These are phyloP conservation scores for Metschnikowia cubensis DNA, from an alignment of 805 yeast genomes.

Conservation along the genomic window DNA sequence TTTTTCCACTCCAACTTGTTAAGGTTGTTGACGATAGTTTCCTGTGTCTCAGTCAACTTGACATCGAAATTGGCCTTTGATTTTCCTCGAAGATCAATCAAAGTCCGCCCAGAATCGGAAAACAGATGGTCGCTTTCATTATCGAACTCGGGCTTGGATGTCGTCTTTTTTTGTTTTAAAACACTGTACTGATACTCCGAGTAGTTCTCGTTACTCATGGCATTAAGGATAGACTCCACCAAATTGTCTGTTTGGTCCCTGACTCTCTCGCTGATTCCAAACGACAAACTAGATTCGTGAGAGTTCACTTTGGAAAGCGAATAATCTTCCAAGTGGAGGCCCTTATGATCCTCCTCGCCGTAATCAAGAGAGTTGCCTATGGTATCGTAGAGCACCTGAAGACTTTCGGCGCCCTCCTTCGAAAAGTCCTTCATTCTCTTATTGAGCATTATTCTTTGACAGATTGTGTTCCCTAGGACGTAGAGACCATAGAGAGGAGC, in stretches of 20 bases:
- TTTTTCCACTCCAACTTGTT: constrained; percentile 14
- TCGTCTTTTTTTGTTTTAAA: constrained; percentile 3
- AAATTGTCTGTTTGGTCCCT: constrained; percentile 61
- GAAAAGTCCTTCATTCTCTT: constrained; percentile 27
- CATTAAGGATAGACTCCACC: constrained; percentile 60
- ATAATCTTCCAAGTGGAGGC: background rate
- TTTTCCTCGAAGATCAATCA: constrained; percentile 13
- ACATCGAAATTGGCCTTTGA: constrained; percentile 9
- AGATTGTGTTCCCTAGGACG: constrained; percentile 41
- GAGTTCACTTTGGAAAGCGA: background rate
- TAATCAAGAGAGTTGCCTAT: constrained; percentile 3
- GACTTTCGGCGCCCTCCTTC: constrained; percentile 24
- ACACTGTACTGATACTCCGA: constrained; percentile 16
- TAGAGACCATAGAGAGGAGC: constrained; percentile 65
- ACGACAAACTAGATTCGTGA: background rate
- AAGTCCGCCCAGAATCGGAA: background rate
- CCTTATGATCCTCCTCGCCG: background rate
- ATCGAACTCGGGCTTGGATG: background rate
- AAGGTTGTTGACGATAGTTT: constrained; percentile 6
- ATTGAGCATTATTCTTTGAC: constrained; percentile 33
- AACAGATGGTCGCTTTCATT: background rate
- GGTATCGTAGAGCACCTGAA: constrained; percentile 27
- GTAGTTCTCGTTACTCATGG: constrained; percentile 41
- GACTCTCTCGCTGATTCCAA: constrained; percentile 5
- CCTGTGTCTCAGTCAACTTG: constrained; percentile 8